Evolutionary conservation across 108 stramenopile species (phyloP), one percentile per base, ranked within the genome.

Genomic region (Cafeteria roenbergensis): DNA sequence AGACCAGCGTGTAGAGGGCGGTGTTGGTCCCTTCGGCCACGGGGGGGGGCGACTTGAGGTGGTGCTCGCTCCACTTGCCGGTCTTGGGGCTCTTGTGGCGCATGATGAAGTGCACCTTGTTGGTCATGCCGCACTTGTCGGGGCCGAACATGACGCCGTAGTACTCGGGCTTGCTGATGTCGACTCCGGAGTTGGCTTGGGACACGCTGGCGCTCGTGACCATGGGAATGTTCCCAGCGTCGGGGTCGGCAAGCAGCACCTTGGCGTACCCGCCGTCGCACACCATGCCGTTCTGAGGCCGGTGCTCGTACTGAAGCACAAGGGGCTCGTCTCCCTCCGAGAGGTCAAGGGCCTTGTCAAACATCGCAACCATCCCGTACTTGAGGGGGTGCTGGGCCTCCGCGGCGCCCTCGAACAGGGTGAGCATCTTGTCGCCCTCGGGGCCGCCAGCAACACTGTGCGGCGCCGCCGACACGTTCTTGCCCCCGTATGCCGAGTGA

Each of bases 101-200:
- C 69, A 97, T 80, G 82, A 99, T 99, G 67, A 93, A 91, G 71
- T 99, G 97, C 24, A 94, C 78, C 67, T 90, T 88, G 83, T 87
- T 93, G 75, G 78, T 75, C 57, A 79, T 71, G 34, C 95, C 97
- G 70, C 97, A 99, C 58, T 92, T 86, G 71, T 99, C 97, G 21
- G 97, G 97, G 57, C 97, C 97, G 73, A 99, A 99, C 97, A 99
- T 99, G 80, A 99, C 78, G 37, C 78, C 80, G 69, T 99, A 99
- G 9, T 88, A 90, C 8, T 92, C 89, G 52, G 95, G 90, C 0
- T 94, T 93, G 27, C 91, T 92, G 79, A 99, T 94, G 33, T 79
- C 79, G 25, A 37, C 33, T 28, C 20, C 24, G 8, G 34, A 2
- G 3, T 29, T 3, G 4, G 60, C 64, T 4, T 30, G 24, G 22